Evolutionary conservation across 768 basidiomycete species (phyloP).

Genomic region (Fibroporia radiculosa): DNA sequence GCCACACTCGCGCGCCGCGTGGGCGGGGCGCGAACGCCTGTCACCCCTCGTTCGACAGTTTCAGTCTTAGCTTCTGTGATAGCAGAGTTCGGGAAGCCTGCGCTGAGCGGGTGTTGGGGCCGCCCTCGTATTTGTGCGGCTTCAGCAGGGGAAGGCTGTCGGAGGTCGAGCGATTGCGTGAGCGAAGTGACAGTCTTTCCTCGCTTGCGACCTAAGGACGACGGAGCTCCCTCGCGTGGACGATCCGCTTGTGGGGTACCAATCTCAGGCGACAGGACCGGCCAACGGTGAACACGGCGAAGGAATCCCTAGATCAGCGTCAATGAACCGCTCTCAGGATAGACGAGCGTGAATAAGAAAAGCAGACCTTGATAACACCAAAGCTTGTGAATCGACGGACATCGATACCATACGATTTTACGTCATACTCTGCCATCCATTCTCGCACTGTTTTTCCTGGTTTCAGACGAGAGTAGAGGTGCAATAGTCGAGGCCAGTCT

Average conservation of each 20-base stretch:
- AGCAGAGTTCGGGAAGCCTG: conserved; percentile 21
- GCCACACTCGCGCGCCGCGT: conserved; percentile 52
- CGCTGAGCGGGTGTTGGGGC: conserved; percentile 15
- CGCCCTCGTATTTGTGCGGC: conserved; percentile 13
- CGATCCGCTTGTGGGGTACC: conserved; percentile 4
- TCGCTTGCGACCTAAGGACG: conserved; percentile 14
- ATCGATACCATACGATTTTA: conserved; percentile 74
- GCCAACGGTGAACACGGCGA: conserved; percentile 89
- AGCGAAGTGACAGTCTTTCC: conserved; percentile 9
- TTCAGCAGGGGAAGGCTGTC: conserved; percentile 7
- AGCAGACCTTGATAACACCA: conserved; percentile 86
- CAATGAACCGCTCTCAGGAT: too few relatives aligned
- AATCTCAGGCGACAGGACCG: conserved; percentile 45
- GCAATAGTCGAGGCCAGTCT: conserved; percentile 83
- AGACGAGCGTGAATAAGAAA: not conserved
- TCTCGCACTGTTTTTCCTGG: conserved; percentile 77
- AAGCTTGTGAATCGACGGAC: conserved; percentile 93
- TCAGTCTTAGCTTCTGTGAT: conserved; percentile 7
- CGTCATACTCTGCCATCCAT: conserved; percentile 78
- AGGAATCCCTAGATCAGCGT: conserved; percentile 64
- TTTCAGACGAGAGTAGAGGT: conserved; percentile 79
- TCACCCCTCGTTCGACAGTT: too few relatives aligned
- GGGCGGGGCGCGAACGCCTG: conserved; percentile 15
- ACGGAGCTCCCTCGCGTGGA: not conserved
- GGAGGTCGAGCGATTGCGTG: not conserved